A percentile compares a stretch with the other conserved stretches of the same genome.
Evolutionary conservation across 2,329 filamentous ascomycete species (phyloP).

Genomic region (Coleophoma crateriformis): DNA sequence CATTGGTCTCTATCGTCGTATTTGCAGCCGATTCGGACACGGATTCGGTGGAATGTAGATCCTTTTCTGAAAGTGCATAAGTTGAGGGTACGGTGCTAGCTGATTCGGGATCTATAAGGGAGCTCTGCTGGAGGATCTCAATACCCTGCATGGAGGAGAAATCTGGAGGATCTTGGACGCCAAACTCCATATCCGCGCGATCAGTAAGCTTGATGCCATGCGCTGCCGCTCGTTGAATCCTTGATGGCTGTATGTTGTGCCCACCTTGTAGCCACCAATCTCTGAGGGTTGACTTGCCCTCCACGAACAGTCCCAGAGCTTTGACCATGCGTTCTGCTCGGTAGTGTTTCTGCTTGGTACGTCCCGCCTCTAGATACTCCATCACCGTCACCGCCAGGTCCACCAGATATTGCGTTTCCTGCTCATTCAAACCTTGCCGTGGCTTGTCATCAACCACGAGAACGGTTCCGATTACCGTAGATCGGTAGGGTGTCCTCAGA

Average conservation of each 20-base stretch:
- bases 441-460: slow-evolving; percentile 53
- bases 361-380: slow-evolving; percentile 54
- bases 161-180: slow-evolving; percentile 20
- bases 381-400: slow-evolving; percentile 52
- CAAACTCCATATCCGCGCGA: slow-evolving; percentile 22
- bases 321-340: slow-evolving; percentile 48
- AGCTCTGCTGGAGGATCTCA: slow-evolving; percentile 3
- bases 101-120: neutral
- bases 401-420: slow-evolving; percentile 47
- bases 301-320: slow-evolving; percentile 48
- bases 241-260: slow-evolving; percentile 13
- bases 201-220: slow-evolving; percentile 9
- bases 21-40: slow-evolving; percentile 10
- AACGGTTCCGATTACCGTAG: slow-evolving; percentile 54
- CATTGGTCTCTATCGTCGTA: slow-evolving; percentile 8
- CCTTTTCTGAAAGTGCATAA: slow-evolving; percentile 9
- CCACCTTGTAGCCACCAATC: slow-evolving; percentile 23
- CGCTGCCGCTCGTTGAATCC: slow-evolving; percentile 6
- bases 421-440: slow-evolving; percentile 40
- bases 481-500: slow-evolving; percentile 46
- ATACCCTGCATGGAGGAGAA: slow-evolving; percentile 15
- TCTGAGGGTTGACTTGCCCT: slow-evolving; percentile 36
- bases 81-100: slow-evolving; percentile 11
- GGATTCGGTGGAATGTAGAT: slow-evolving; percentile 16
- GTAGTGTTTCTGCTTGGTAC: slow-evolving; percentile 44